Evolutionary conservation across 768 basidiomycete species (phyloP), one percentile per base, ranked within the genome.

Genomic region (Leccinum imitatum): DNA sequence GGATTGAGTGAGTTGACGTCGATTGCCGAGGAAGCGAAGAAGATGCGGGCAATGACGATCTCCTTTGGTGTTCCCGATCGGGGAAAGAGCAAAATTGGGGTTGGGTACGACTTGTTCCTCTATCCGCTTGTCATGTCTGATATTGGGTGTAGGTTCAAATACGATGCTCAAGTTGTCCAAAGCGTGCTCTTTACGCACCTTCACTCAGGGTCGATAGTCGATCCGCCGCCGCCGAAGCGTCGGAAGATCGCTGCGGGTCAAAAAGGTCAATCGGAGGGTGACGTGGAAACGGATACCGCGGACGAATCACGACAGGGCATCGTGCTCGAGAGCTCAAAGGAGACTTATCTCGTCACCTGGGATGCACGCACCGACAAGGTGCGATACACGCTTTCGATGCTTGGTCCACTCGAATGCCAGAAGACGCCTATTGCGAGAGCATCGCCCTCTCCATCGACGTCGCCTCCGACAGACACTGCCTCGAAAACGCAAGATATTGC

Each of bases 111-210:
- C 41, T 44, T 10, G n/a, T 27, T 46, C 21, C 21, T 54, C 39
- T 64, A 31, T 4, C 54, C 11, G 17, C 10, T 41, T 60, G 19
- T 51, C 50, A 11, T 55, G 9, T 44, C 56, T 30, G 52, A 25
- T 37, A 21, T 37, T 56, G 25, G 47, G 23, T 47, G 37, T 41
- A 86, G 84, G 55, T 86, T 80, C 59, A 84, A 85, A 70, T 86
- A 84, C 60, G 73, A 80, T 8, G 78, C 83, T 0, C 66, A 66
- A 5, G 67, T 79, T 3, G 71, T 86, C 7, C 74, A 74, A 30
- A 71, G 73, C 30, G 71, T 78, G 1, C 71, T 85, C 14, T 84
- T 85, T 69, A 80, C 83, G 19, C 63, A 69, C 31, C 60, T 63
- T 23, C 58, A 61, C 19, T 62, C 46, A 39, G 67, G 35, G 6